These are phyloP conservation scores for Canavalia ensiformis DNA, from an alignment of 306 rosid genomes.

Conservation along the genomic window DNA sequence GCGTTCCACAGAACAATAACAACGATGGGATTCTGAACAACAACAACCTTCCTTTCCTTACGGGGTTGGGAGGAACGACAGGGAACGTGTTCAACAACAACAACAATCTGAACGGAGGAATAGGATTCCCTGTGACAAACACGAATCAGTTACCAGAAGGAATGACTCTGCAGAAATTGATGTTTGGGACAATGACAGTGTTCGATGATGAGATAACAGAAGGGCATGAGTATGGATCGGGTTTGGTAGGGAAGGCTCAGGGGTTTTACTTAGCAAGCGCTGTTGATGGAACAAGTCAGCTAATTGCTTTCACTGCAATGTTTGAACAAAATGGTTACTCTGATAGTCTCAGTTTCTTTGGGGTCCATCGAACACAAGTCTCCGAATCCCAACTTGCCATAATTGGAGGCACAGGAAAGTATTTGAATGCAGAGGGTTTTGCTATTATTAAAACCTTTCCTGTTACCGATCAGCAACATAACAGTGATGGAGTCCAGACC, in stretches of 20 bases:
- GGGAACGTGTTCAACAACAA: slow-evolving; percentile 65
- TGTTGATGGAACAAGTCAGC: slow-evolving; percentile 79
- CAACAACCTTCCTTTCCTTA: slow-evolving; percentile 87
- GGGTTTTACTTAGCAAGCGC: slow-evolving; percentile 82
- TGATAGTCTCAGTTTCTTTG: slow-evolving; percentile 79
- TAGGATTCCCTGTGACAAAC: slow-evolving; percentile 57
- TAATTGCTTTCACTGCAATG: slow-evolving; percentile 80
- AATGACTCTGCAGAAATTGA: slow-evolving; percentile 65
- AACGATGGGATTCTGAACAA: slow-evolving; percentile 76
- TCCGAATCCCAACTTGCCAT: slow-evolving; percentile 85
- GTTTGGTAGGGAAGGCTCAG: slow-evolving; percentile 82
- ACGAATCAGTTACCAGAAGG: slow-evolving; percentile 67
- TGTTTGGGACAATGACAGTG: slow-evolving; percentile 84
- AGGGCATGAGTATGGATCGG: slow-evolving; percentile 75
- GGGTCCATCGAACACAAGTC: slow-evolving; percentile 68
- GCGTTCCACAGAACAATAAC: slow-evolving; percentile 71
- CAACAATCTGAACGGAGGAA: slow-evolving; percentile 55
- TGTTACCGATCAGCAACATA: slow-evolving; percentile 60
- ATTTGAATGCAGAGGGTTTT: slow-evolving; percentile 70
- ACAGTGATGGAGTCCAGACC: slow-evolving; percentile 73
- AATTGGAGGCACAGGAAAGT: slow-evolving; percentile 89
- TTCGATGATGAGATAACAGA: slow-evolving; percentile 86
- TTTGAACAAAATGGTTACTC: slow-evolving; percentile 73
- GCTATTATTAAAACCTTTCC: slow-evolving; percentile 72
- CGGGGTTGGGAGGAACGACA: slow-evolving; percentile 74